phyloP scores from a whole-genome alignment of 345 rosid species.

The Fremontodendron californicum region DNA sequence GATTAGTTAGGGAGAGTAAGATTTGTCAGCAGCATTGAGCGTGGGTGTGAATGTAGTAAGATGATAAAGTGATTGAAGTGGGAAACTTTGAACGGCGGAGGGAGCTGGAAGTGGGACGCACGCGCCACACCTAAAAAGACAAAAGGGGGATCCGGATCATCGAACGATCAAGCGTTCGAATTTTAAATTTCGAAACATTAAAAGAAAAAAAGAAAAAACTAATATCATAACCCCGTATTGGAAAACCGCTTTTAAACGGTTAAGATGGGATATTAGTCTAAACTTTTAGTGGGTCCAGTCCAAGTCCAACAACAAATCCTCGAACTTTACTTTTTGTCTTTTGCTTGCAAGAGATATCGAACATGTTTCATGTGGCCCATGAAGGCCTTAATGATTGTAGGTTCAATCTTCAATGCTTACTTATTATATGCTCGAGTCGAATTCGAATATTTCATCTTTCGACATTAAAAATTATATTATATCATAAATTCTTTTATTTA shows the following conservation, averaged over 20 bases:
- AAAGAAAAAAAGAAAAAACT: too few species aligned
- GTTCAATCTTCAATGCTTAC: too few species aligned
- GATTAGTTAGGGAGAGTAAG: not conserved
- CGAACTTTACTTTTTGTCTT: too few species aligned
- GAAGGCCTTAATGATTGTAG: too few species aligned
- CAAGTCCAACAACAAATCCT: too few species aligned
- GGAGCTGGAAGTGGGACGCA: not conserved
- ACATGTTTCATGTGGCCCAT: not conserved
- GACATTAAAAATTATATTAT: too few species aligned
- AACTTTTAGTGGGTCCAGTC: too few species aligned
- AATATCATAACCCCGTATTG: not conserved
- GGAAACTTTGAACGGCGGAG: not conserved
- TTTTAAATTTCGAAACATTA: not conserved
- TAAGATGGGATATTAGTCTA: not conserved
- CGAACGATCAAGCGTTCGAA: not conserved
- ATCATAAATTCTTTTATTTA: too few species aligned
- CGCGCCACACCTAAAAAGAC: not conserved
- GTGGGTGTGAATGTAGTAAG: too few species aligned
- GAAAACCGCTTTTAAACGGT: not conserved
- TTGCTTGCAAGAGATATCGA: not conserved
- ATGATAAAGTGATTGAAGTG: not conserved
- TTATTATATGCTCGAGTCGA: too few species aligned
- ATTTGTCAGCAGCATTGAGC: not conserved
- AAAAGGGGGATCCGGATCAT: not conserved
- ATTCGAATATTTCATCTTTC: too few species aligned